Base-by-base conservation (phyloP, 139 green algal species). In the Coccomyxa sp. region DNA sequence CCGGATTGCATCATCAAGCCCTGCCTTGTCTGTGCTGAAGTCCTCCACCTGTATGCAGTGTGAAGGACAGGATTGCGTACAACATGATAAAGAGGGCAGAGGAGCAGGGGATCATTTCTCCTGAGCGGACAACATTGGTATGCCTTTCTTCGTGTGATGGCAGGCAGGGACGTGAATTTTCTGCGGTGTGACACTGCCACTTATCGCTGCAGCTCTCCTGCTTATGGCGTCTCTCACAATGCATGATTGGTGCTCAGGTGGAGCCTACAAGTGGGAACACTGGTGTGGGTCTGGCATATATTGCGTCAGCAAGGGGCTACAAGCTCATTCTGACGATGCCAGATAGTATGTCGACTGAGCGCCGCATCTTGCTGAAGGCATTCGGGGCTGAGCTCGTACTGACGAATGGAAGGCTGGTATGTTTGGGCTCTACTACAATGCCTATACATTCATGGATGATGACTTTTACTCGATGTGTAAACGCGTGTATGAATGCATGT, bases 281-380 rank as follows among this genome's bases (percentile, higher is more conserved):
- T 16, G 96, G 96, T 14, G 98, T 98, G 80, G 96, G 95, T 1
- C 92, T 99, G 77, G 96, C 96, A 0, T 99, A 96, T 85, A 94
- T 98, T 17, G 96, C 96, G 13, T 95, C 96, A 13, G 93, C 95
- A 28, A 95, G 93, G 82, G 97, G 97, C 81, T 99, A 99, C 92
- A 94, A 95, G 86, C 91, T 98, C 60, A 90, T 98, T 51, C 90
- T 99, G 18, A 99, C 97, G 67, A 99, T 99, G 97, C 97, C 97
- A 0, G 96, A 96, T 12, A 97, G 93, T 79, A 99, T 99, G 96
- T 96, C 89, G 45, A 89, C 97, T 10, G 97, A 99, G 90, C 90
- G 97, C 0, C 89, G 97, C 60, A 95, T 99, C 78, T 89, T 99
- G 88, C 89, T 98, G 74, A 86, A 90, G 57, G 95, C 95, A 0